Base-by-base conservation (phyloP, 2,329 filamentous ascomycete genomes). In the Exophiala phaeomuriformis region DNA sequence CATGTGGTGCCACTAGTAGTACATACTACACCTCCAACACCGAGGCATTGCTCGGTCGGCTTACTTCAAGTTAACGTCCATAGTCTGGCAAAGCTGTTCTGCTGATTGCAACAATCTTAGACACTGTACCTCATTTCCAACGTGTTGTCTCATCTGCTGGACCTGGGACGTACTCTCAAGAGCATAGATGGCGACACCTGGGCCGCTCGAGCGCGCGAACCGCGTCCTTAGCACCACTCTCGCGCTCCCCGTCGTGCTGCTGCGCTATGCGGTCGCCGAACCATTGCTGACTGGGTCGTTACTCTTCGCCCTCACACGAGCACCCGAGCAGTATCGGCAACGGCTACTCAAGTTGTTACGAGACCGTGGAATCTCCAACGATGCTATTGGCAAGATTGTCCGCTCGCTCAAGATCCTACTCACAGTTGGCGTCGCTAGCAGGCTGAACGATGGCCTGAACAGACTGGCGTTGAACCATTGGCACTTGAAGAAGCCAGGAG, bases 391-490 rank as follows among this genome's bases (percentile, higher is more conserved):
- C 5, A 48, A 12, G 0, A 47, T 55, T 28, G 49, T 63, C 54
- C 58, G 49, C n/a, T 30, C 52, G 1, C 49, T 63, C 47, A 78
- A 77, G 63, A 68, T 70, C 5, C 69, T 84, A 19, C 70, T 82
- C 52, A 74, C 72, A 31, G 65, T 83, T 29, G 78, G 79, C 3
- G 58, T 84, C 8, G 61, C 74, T 4, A 69, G 73, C 28, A 71
- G 70, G 51, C 59, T 78, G 19, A 81, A 76, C 63, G 66, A 65
- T n/a, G 80, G 74, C 66, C 68, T 83, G 8, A 80, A 79, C 61
- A 68, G 69, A 2, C 71, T 75, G 7, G 71, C 72, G 4, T 55
- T 73, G 43, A 78, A 62, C 10, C 41, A 52, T 35, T 63, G 60
- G 79, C 64, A 77, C 75, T 49, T 66, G 59, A 46, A 50, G 59